Evolutionary conservation across 1,284 basidiomycete genomes (phyloP).

Genomic region (Austroboletus rostrupii): DNA sequence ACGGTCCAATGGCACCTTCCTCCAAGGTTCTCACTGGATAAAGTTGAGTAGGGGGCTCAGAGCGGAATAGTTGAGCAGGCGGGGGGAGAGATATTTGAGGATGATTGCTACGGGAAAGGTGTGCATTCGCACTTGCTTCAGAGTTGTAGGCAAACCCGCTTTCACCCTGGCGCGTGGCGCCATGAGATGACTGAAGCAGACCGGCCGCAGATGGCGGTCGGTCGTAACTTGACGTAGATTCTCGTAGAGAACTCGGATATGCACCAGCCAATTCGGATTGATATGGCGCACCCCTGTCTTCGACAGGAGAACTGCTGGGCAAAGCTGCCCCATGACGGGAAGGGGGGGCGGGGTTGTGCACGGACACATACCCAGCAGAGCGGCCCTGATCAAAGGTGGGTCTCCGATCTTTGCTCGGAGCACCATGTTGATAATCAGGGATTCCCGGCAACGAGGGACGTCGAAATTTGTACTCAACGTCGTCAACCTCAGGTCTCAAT

Average conservation of each 20-base stretch:
- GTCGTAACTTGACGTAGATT: constrained; percentile 14
- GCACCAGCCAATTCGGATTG: constrained; percentile 15
- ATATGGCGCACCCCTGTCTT: constrained; percentile 16
- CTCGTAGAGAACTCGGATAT: constrained; percentile 20
- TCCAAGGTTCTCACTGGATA: constrained; percentile 27
- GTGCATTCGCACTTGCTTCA: constrained; percentile 1
- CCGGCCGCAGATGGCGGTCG: constrained; percentile 19
- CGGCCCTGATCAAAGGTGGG: constrained; percentile 15
- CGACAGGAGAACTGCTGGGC: constrained; percentile 6
- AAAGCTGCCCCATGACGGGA: constrained; percentile 6
- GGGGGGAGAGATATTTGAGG: constrained; percentile 31
- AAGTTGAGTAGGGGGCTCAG: constrained; percentile 30
- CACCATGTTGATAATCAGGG: constrained; percentile 7
- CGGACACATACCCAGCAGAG: constrained; percentile 12
- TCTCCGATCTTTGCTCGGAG: constrained; percentile 14
- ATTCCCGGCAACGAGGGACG: constrained; percentile 28
- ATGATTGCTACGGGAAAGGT: constrained; percentile 12
- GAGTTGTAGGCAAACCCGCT: constrained; percentile 11
- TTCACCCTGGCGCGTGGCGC: constrained; percentile 6
- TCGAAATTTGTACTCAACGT: constrained; percentile 30
- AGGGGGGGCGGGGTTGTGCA: neutral
- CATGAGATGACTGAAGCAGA: constrained; percentile 12
- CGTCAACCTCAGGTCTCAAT: constrained; percentile 23
- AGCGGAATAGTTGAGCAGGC: constrained; percentile 28
- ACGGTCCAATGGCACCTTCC: constrained; percentile 28